A percentile compares a stretch with the other conserved stretches of the same genome.
phyloP scores from a whole-genome alignment of 805 yeast genomes.

The Saturnispora hagleri region DNA sequence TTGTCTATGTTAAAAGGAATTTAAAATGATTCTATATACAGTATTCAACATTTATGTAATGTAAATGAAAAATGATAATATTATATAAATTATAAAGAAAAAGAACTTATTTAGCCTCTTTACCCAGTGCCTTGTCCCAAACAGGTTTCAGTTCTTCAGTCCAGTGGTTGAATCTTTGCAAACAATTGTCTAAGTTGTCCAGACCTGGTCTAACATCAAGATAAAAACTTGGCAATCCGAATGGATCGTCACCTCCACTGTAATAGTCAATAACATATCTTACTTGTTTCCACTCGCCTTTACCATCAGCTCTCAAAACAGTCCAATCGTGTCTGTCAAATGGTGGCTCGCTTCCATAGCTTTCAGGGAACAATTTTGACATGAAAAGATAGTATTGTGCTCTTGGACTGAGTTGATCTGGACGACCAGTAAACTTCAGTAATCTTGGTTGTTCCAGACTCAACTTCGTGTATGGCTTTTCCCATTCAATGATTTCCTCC shows the following conservation, averaged over 20 bases:
- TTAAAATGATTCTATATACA: not conserved
- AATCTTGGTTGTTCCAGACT: conserved; percentile 63
- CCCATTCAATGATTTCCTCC: conserved; percentile 93
- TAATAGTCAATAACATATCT: conserved; percentile 94
- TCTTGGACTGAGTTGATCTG: conserved; percentile 78
- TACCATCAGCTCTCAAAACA: conserved; percentile 57
- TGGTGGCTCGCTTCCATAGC: conserved; percentile 73
- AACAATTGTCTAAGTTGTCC: conserved; percentile 53
- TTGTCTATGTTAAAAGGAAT: conserved; percentile 25
- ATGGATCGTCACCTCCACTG: conserved; percentile 78
- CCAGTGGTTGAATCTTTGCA: conserved; percentile 66
- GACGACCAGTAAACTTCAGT: conserved; percentile 83
- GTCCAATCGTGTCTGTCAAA: conserved; percentile 99
- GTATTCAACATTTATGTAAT: not conserved
- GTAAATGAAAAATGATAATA: not conserved
- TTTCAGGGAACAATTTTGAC: conserved; percentile 62
- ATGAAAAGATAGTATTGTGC: conserved; percentile 62
- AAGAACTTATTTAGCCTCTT: conserved; percentile 9
- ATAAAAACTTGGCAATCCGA: conserved; percentile 85
- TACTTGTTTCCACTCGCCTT: conserved; percentile 54
- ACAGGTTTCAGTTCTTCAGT: conserved; percentile 39
- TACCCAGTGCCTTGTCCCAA: conserved; percentile 66
- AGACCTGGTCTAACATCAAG: conserved; percentile 94
- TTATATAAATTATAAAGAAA: not conserved
- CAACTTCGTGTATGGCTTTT: conserved; percentile 51